Conservation (phyloP, 1,139 yeast genomes). For the Hyphopichia pseudoburtonii region DNA sequence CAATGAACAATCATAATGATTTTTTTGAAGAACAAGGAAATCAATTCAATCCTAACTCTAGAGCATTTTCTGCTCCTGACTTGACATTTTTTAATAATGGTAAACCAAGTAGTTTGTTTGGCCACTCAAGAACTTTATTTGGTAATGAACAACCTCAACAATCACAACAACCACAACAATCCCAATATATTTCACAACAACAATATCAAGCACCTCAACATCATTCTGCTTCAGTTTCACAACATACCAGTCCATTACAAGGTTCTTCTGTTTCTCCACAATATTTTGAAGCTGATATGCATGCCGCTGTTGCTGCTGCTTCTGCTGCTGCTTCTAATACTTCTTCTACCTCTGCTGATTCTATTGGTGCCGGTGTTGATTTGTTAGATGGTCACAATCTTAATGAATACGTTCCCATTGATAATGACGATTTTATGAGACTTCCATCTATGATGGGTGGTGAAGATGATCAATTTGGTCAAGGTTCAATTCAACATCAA, state of each 20-base stretch:
- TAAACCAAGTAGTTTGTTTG: conserved; percentile 7
- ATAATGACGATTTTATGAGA: not conserved
- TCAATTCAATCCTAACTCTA: conserved; percentile 5
- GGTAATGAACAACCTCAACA: conserved; percentile 6
- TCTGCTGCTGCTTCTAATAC: no score
- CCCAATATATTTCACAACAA: not conserved
- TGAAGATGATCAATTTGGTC: not conserved
- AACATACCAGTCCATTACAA: not conserved
- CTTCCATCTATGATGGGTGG: conserved; percentile 2
- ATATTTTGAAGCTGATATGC: no score
- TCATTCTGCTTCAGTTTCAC: not conserved
- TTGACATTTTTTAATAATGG: conserved; percentile 12
- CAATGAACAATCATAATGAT: not conserved
- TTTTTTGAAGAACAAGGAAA: conserved; percentile 3
- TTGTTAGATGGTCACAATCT: not conserved
- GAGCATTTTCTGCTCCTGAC: conserved; percentile 32
- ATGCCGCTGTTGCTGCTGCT: no score
- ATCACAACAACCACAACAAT: not conserved
- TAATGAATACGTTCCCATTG: not conserved
- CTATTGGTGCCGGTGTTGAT: not conserved
- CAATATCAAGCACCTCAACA: not conserved
- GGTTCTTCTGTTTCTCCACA: not conserved
- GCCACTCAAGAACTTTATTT: conserved; percentile 9
- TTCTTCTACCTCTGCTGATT: not conserved
- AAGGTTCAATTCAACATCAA: not conserved